Conservation (phyloP, 2,329 filamentous ascomycete species). For the Penicillium paneum region DNA sequence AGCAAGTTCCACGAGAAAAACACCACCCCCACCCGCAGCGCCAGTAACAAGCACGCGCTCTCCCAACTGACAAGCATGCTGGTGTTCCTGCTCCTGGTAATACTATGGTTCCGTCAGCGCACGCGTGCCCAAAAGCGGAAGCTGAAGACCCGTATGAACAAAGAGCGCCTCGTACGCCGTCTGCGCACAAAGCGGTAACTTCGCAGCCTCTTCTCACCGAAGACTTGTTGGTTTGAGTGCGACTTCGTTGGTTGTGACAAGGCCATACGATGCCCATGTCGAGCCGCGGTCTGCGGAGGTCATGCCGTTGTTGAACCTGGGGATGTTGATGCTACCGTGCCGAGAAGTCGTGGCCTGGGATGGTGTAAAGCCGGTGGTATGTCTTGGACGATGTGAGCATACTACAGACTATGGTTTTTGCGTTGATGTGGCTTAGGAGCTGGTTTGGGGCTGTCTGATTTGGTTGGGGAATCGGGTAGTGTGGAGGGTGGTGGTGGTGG, state of each 20-base stretch:
- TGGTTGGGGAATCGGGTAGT: slow-evolving; percentile 23
- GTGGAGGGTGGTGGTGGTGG: slow-evolving; percentile 15
- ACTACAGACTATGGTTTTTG: slow-evolving; percentile 25
- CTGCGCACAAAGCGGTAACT: slow-evolving; percentile 28
- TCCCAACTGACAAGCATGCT: background rate
- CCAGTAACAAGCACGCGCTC: slow-evolving; percentile 36
- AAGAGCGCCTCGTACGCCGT: slow-evolving; percentile 36
- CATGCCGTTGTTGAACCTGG: slow-evolving; percentile 19
- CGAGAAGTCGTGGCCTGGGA: slow-evolving; percentile 26
- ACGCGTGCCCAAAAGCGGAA: background rate
- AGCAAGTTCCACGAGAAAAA: slow-evolving; percentile 41
- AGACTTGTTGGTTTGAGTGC: slow-evolving; percentile 23
- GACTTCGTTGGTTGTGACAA: slow-evolving; percentile 23
- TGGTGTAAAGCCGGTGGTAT: slow-evolving; percentile 21
- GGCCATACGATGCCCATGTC: slow-evolving; percentile 29
- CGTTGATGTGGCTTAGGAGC: slow-evolving; percentile 23
- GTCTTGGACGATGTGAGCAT: slow-evolving; percentile 30
- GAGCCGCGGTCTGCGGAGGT: slow-evolving; percentile 16
- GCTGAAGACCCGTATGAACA: slow-evolving; percentile 21
- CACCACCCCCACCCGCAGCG: slow-evolving; percentile 39
- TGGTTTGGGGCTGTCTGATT: slow-evolving; percentile 14
- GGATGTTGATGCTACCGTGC: slow-evolving; percentile 12
- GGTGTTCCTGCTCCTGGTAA: background rate
- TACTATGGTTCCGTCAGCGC: background rate
- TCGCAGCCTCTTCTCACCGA: slow-evolving; percentile 24